Percentiles rank a stretch among this genome's conserved stretches.
phyloP scores from a whole-genome alignment of 116 monocot species.

The Dioscorea cayenensis region DNA sequence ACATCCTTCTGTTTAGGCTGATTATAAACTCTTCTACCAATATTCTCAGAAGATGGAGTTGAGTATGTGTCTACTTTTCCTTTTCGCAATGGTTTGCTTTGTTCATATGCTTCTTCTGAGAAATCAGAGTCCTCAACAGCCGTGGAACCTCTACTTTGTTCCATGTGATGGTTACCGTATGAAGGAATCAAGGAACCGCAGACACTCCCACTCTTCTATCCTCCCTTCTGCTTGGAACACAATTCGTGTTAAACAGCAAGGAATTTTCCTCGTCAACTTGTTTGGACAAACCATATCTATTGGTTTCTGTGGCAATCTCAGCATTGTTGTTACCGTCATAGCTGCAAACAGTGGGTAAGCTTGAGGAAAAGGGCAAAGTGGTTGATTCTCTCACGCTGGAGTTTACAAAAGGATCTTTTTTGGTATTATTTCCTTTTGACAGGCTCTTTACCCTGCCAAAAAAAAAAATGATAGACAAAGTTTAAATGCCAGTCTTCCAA shows the following conservation, averaged over 20 bases:
- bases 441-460: constrained; percentile 85
- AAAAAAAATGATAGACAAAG: not conserved
- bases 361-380: constrained; percentile 38
- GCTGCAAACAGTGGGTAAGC: constrained; percentile 24
- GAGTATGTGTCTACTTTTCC: constrained; percentile 29
- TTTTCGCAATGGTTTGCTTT: constrained; percentile 23
- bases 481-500: not conserved
- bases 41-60: constrained; percentile 27
- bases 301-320: constrained; percentile 28
- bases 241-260: constrained; percentile 23
- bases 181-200: constrained; percentile 8
- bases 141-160: constrained; percentile 29
- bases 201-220: constrained; percentile 1
- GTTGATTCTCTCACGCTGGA: constrained; percentile 62
- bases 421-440: constrained; percentile 76
- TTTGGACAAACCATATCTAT: constrained; percentile 55
- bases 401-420: constrained; percentile 50
- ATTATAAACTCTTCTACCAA: constrained; percentile 19
- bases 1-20: constrained; percentile 26
- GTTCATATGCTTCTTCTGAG: constrained; percentile 32
- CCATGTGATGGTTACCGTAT: constrained; percentile 25
- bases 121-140: constrained; percentile 37
- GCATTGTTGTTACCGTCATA: constrained; percentile 14
- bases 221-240: constrained; percentile 26
- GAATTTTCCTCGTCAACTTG: constrained; percentile 32